Conservation (phyloP, 306 rosid genomes). For the Clitoria ternatea region DNA sequence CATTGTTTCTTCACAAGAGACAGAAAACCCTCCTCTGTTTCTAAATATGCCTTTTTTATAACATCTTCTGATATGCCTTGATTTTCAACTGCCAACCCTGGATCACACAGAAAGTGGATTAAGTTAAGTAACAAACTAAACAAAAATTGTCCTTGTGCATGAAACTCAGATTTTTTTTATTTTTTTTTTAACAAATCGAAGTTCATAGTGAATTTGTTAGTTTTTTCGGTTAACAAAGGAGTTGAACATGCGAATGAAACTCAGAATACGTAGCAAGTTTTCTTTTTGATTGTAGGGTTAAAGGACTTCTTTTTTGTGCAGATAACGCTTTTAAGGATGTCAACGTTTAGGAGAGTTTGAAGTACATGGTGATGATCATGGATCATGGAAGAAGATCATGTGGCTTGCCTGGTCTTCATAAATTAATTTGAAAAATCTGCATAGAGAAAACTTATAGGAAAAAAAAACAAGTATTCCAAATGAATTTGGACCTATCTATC, state of each 20-base stretch:
- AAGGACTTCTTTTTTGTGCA: not conserved
- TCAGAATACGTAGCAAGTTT: not conserved
- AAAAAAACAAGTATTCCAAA: not conserved
- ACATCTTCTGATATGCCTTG: slow-evolving; percentile 61
- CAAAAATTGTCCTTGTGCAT: not conserved
- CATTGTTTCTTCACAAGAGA: slow-evolving; percentile 69
- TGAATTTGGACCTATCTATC: not conserved
- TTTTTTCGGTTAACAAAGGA: no score
- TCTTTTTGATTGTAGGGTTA: not conserved
- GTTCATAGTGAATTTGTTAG: no score
- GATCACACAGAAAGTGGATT: slow-evolving; percentile 17
- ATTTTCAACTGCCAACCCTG: slow-evolving; percentile 63
- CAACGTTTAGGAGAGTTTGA: not conserved
- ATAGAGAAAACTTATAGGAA: not conserved
- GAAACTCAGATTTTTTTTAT: not conserved
- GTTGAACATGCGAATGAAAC: not conserved
- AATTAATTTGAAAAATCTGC: slow-evolving; percentile 9
- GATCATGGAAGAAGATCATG: not conserved
- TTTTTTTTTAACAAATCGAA: no score
- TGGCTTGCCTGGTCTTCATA: not conserved
- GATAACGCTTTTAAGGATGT: not conserved
- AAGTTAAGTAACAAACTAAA: not conserved
- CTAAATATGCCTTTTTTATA: slow-evolving; percentile 53
- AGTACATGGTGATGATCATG: not conserved
- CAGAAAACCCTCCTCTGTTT: slow-evolving; percentile 77